These are phyloP conservation scores for Magnusiomyces tetraspermus DNA, from an alignment of 1,139 yeast genomes.

Conservation along the genomic window DNA sequence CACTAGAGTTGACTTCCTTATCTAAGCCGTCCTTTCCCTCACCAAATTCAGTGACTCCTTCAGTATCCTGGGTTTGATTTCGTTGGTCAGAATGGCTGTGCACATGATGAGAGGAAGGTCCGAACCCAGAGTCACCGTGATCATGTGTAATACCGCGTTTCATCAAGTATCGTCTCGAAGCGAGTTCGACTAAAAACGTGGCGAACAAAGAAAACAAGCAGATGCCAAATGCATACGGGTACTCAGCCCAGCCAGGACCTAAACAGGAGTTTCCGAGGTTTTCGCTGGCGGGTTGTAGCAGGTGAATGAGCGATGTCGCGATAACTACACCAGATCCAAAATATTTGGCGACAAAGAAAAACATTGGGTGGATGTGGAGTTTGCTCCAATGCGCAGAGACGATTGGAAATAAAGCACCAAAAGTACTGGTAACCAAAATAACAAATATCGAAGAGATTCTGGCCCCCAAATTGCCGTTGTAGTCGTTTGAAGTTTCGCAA, in stretches of 20 bases:
- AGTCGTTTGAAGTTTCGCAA: conserved; percentile 30
- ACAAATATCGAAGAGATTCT: conserved; percentile 70
- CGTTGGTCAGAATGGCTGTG: conserved; percentile 6
- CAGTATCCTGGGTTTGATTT: conserved; percentile 1
- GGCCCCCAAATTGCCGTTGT: conserved; percentile 46
- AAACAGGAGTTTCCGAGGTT: conserved; percentile 44
- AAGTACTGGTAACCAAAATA: conserved; percentile 47
- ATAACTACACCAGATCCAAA: conserved; percentile 91
- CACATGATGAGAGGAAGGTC: neutral
- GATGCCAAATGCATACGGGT: conserved; percentile 56
- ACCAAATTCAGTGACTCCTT: neutral
- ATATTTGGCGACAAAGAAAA: conserved; percentile 64
- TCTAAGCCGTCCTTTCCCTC: neutral
- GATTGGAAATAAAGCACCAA: conserved; percentile 42
- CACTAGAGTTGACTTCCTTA: neutral
- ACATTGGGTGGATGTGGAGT: conserved; percentile 43
- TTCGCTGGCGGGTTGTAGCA: conserved; percentile 69
- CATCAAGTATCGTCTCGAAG: conserved; percentile 24
- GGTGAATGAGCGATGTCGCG: conserved; percentile 81
- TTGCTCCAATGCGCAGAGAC: conserved; percentile 19
- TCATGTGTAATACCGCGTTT: conserved; percentile 20
- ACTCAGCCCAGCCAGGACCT: conserved; percentile 44
- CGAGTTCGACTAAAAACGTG: conserved; percentile 29
- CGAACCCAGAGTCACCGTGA: conserved; percentile 25
- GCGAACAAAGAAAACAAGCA: conserved; percentile 39